Conservation (phyloP, 225 moss, liverwort and hornwort genomes). For the Marchantia polymorpha region DNA sequence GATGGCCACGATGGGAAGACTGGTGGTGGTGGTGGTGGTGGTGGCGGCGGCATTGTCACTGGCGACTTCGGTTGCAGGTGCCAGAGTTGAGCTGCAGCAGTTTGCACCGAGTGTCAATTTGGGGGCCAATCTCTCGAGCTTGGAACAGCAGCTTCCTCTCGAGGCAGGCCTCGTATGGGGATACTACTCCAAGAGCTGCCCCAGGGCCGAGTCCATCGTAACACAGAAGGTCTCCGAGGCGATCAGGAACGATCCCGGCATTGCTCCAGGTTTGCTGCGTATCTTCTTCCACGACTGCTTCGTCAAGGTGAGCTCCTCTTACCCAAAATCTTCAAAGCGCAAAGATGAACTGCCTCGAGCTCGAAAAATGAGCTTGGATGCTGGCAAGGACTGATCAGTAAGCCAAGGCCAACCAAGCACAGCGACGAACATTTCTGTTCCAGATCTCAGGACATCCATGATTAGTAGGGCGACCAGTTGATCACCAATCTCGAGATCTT, state of each 20-base stretch:
- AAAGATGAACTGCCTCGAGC: too few relatives aligned
- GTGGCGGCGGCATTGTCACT: background rate
- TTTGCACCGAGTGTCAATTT: background rate
- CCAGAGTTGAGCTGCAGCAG: slow-evolving; percentile 9
- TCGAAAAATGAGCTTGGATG: too few relatives aligned
- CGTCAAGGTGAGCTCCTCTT: slow-evolving; percentile 16
- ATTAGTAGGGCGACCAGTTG: too few relatives aligned
- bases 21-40: background rate
- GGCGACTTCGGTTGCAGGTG: background rate
- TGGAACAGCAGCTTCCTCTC: slow-evolving; percentile 20
- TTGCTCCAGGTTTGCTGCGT: slow-evolving; percentile 30
- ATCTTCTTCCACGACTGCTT: slow-evolving; percentile 42
- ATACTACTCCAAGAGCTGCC: slow-evolving; percentile 24
- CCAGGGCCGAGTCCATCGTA: slow-evolving; percentile 13
- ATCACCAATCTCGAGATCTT: too few relatives aligned
- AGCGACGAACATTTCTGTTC: too few relatives aligned
- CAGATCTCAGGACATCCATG: too few relatives aligned
- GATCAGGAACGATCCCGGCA: slow-evolving; percentile 6
- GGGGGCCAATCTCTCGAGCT: slow-evolving; percentile 16
- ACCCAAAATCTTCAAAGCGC: too few relatives aligned
- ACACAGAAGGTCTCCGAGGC: background rate
- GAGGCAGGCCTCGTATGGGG: slow-evolving; percentile 12
- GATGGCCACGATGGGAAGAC: background rate
- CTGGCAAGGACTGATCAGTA: too few relatives aligned
- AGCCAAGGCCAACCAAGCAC: too few relatives aligned